Base-by-base conservation (phyloP, 2,329 filamentous ascomycete genomes). In the Laburnicola sp. region DNA sequence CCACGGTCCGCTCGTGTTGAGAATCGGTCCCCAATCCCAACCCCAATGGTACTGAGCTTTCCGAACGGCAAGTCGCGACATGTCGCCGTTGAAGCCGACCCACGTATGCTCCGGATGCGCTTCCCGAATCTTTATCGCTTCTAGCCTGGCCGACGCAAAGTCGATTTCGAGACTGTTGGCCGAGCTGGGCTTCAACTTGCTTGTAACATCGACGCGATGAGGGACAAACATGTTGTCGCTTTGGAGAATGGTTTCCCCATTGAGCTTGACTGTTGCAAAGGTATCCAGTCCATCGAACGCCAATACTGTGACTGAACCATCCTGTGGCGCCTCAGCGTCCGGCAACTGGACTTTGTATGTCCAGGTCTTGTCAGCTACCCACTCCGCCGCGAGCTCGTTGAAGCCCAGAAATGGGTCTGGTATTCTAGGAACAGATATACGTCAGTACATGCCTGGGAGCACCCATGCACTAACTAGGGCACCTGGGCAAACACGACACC, bases 201-300 rank as follows among this genome's bases (percentile, higher is more conserved):
- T 58, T 0, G 76, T 78, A 27, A 87, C 72, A 48, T 81, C 68
- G 21, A 85, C 68, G 0, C 83, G 78, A 57, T 86, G 76, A 6
- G 78, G 76, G n/a, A 84, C 62, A 61, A 85, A 86, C 84, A 86
- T 86, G 67, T 86, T 87, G 54, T 85, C 81, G 7, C 79, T 79
- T 53, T 77, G 66, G 9, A 86, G 72, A 6, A 87, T 79, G 25
- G 73, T 64, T 1, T 72, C 61, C 7, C 76, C 81, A 58, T 86
- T 84, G 16, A 87, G 74, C 7, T 61, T 75, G 31, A 86, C 82
- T 0, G 76, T 81, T 0, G 83, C 82, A 56, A 84, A 85, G 0
- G 84, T 87, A 61, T 87, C 85, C 1, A 87, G 77, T 0, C 85
- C 85, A 58, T 86, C 79, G 50, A 87, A 86, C 7, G 83, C 80